These are phyloP conservation scores for Geoglossum cookeanum DNA, from an alignment of 2,329 filamentous ascomycete species.

Conservation along the genomic window DNA sequence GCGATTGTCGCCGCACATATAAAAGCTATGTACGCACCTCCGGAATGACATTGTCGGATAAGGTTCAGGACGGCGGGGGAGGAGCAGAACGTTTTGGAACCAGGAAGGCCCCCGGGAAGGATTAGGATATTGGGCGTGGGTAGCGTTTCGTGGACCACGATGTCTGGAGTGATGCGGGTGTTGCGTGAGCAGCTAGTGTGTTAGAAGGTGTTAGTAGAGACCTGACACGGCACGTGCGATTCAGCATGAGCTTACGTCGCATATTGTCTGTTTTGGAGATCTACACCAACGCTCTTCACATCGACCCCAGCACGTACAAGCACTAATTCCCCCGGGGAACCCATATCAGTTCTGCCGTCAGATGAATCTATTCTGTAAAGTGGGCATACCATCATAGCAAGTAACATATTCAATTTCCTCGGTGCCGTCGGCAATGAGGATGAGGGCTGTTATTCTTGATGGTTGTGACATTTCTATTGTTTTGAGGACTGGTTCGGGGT, in stretches of 20 bases:
- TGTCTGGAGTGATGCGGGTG: slow-evolving; percentile 19
- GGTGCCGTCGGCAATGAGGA: slow-evolving; percentile 21
- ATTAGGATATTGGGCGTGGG: slow-evolving; percentile 15
- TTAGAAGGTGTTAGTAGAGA: too few species aligned
- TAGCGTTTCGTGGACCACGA: background rate
- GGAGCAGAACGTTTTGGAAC: slow-evolving; percentile 18
- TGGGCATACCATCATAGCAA: slow-evolving; percentile 19
- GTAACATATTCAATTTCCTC: slow-evolving; percentile 25
- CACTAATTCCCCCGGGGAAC: slow-evolving; percentile 11
- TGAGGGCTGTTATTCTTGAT: slow-evolving; percentile 18
- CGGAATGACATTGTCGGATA: slow-evolving; percentile 15
- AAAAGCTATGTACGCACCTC: slow-evolving; percentile 17
- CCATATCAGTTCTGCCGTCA: background rate
- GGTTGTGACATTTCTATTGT: too few species aligned
- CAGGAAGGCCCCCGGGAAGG: slow-evolving; percentile 20
- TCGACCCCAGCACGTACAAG: slow-evolving; percentile 21
- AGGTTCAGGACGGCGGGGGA: slow-evolving; percentile 14
- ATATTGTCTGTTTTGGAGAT: slow-evolving; percentile 15
- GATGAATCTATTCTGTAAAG: too few species aligned
- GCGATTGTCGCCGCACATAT: slow-evolving; percentile 20
- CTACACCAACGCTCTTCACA: slow-evolving; percentile 18
- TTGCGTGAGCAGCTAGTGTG: slow-evolving; percentile 18
- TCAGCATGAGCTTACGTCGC: slow-evolving; percentile 14
- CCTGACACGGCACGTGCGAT: background rate
- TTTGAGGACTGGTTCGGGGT: too few species aligned